These are phyloP conservation scores for Phyllostachys edulis DNA, from an alignment of 176 grass and related monocot genomes.

Conservation along the genomic window DNA sequence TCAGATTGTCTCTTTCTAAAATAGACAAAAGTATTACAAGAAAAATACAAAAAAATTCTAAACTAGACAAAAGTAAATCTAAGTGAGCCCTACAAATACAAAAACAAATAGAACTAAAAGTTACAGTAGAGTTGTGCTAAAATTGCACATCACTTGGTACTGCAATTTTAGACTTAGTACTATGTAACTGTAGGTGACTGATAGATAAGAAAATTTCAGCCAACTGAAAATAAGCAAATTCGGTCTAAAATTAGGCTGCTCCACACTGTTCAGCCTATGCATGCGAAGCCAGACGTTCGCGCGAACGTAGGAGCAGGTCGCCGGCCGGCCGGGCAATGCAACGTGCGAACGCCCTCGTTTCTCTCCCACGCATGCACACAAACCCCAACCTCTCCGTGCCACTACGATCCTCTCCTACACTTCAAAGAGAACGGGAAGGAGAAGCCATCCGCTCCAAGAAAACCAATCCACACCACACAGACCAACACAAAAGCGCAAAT, in stretches of 20 bases:
- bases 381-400: neutral
- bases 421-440: neutral
- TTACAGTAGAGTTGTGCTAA: too few species aligned
- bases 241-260: neutral
- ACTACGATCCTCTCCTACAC: neutral
- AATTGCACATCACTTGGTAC: too few species aligned
- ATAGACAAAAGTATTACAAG: too few species aligned
- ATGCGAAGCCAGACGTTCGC: neutral
- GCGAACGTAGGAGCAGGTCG: neutral
- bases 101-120: too few species aligned
- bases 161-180: too few species aligned
- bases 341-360: conserved; percentile 20
- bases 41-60: too few species aligned
- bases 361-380: neutral
- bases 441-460: neutral
- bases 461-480: neutral
- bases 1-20: too few species aligned
- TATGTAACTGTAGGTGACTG: too few species aligned
- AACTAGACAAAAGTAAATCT: too few species aligned
- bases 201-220: too few species aligned
- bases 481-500: neutral
- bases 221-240: too few species aligned
- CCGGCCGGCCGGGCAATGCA: neutral
- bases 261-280: neutral
- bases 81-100: too few species aligned